Conservation (phyloP, 2,329 filamentous ascomycete genomes). For the Emergomyces orientalis region DNA sequence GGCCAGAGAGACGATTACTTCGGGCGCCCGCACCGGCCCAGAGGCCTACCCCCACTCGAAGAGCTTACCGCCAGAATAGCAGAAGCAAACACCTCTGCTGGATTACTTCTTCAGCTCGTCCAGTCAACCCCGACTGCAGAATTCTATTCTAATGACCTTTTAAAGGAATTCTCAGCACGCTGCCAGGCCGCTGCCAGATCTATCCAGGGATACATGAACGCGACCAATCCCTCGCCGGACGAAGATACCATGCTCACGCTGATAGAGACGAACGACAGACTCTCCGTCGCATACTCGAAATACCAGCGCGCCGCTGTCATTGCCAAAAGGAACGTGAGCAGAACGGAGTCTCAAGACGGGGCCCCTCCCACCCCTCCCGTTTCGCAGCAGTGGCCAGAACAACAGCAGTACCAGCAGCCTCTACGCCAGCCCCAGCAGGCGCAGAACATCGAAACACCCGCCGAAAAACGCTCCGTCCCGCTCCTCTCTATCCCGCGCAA, state of each 20-base stretch:
- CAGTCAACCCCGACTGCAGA: constrained; percentile 72
- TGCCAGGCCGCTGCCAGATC: constrained; percentile 72
- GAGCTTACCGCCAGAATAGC: constrained; percentile 78
- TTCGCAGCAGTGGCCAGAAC: neutral
- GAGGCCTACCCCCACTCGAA: constrained; percentile 51
- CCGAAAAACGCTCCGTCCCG: constrained; percentile 9
- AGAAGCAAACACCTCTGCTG: constrained; percentile 82
- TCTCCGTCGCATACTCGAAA: constrained; percentile 71
- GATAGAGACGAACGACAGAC: constrained; percentile 88
- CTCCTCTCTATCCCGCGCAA: constrained; percentile 14
- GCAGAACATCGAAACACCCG: neutral
- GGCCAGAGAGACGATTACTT: constrained; percentile 17
- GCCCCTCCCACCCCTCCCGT: too few relatives aligned
- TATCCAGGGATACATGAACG: constrained; percentile 77
- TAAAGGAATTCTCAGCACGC: constrained; percentile 83
- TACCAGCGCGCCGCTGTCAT: constrained; percentile 69
- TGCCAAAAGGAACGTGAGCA: constrained; percentile 38
- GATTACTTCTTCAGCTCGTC: constrained; percentile 83
- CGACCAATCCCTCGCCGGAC: constrained; percentile 70
- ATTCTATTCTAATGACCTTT: constrained; percentile 71
- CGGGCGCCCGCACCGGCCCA: constrained; percentile 26
- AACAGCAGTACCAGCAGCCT: neutral
- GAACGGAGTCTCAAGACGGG: neutral
- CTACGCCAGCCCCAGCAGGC: neutral
- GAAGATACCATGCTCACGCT: constrained; percentile 88